A percentile compares a stretch with the other conserved stretches of the same genome.
Conservation (phyloP, 2,329 filamentous ascomycete species). For the Trichophyton mentagrophytes region DNA sequence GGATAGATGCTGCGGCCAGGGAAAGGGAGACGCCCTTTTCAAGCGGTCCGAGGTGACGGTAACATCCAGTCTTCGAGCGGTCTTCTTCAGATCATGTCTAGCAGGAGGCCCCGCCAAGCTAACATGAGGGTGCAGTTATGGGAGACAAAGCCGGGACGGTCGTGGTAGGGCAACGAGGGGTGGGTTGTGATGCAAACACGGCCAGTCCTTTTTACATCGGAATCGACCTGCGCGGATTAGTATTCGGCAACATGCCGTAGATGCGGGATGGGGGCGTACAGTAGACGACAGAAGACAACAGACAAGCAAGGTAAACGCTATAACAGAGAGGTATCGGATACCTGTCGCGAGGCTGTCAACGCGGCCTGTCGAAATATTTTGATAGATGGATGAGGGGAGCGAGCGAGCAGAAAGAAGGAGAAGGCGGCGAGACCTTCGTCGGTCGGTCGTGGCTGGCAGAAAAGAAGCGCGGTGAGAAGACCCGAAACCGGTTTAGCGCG, state of each 20-base stretch:
- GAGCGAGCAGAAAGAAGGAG: background rate
- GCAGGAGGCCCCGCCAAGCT: background rate
- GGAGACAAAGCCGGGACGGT: background rate
- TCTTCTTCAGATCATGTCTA: background rate
- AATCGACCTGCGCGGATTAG: background rate
- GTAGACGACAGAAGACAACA: background rate
- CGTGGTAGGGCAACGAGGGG: background rate
- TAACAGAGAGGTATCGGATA: background rate
- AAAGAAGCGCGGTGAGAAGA: slow-evolving; percentile 5
- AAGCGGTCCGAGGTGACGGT: background rate
- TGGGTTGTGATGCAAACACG: background rate
- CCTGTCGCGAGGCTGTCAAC: background rate
- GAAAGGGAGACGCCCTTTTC: background rate
- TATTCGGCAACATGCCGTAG: background rate
- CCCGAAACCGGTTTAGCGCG: slow-evolving; percentile 1
- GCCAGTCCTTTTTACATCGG: background rate
- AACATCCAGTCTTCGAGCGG: background rate
- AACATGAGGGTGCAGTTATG: background rate
- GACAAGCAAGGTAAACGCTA: background rate
- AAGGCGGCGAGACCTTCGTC: background rate
- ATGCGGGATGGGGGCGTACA: background rate
- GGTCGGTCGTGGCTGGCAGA: slow-evolving; percentile 1
- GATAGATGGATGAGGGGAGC: background rate
- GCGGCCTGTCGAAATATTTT: background rate
- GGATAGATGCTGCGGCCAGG: background rate